A percentile compares a stretch with the other conserved stretches of the same genome.
phyloP scores from a whole-genome alignment of 2,329 filamentous ascomycete species.

The Bipolaris cookei region DNA sequence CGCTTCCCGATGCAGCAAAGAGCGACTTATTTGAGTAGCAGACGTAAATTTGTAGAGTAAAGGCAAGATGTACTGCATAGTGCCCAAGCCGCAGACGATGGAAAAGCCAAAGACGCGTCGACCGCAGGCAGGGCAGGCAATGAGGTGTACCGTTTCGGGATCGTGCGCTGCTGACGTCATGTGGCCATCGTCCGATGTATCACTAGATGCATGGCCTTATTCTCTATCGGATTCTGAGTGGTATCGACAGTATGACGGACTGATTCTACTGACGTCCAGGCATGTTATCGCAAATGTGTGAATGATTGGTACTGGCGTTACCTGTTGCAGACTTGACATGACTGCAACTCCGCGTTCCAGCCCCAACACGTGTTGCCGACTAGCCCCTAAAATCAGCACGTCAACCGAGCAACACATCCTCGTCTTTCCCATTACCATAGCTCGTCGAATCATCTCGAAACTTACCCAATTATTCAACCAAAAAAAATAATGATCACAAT shows the following conservation, averaged over 20 bases:
- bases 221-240: neutral
- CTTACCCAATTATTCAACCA: slow-evolving; percentile 1
- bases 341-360: neutral
- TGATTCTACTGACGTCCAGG: neutral
- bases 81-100: neutral
- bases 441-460: slow-evolving; percentile 7
- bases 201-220: neutral
- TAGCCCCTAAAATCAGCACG: neutral
- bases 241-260: neutral
- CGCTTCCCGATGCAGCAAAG: neutral
- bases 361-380: neutral
- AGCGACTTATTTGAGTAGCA: neutral
- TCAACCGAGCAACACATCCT: slow-evolving; percentile 1
- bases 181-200: neutral
- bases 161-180: slow-evolving; percentile 13
- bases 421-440: slow-evolving; percentile 1
- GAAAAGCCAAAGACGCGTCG: slow-evolving; percentile 1
- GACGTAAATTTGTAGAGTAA: too few relatives aligned
- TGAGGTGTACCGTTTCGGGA: neutral
- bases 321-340: neutral
- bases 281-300: neutral
- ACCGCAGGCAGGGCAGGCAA: slow-evolving; percentile 1
- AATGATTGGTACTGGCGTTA: neutral
- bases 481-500: neutral
- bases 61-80: neutral